A percentile compares a stretch with the other conserved stretches of the same genome.
Conservation (phyloP, 768 basidiomycete species). For the Rhizopogon vulgaris region DNA sequence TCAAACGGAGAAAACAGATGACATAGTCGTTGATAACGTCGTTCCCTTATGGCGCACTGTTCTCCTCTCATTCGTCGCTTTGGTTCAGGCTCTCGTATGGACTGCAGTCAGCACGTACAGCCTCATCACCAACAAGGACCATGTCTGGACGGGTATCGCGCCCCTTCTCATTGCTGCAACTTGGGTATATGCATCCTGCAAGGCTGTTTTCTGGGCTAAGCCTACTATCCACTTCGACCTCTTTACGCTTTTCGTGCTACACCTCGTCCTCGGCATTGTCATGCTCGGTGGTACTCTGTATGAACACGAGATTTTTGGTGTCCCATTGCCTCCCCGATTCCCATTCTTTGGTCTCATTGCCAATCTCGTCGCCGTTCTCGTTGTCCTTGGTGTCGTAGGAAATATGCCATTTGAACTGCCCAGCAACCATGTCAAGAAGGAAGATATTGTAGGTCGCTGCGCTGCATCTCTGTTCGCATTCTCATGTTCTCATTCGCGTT, state of each 20-base stretch:
- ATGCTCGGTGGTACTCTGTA: constrained; percentile 51
- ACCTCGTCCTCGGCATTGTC: constrained; percentile 40
- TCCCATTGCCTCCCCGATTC: constrained; percentile 33
- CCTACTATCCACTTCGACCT: constrained; percentile 61
- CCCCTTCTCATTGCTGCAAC: constrained; percentile 44
- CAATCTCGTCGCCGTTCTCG: constrained; percentile 40
- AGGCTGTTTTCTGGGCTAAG: constrained; percentile 46
- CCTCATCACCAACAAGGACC: constrained; percentile 32
- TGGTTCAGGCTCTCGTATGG: constrained; percentile 54
- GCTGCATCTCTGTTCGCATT: neutral
- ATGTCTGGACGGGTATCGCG: constrained; percentile 29
- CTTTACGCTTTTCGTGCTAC: constrained; percentile 48
- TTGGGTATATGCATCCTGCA: constrained; percentile 64
- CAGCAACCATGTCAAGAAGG: constrained; percentile 39
- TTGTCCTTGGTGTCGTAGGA: constrained; percentile 42
- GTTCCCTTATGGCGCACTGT: constrained; percentile 56
- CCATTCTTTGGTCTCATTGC: constrained; percentile 20
- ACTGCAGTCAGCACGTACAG: constrained; percentile 51
- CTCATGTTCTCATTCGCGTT: neutral
- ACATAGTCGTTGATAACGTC: neutral
- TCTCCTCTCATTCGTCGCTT: constrained; percentile 49
- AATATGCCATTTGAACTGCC: constrained; percentile 68
- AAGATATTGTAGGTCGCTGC: constrained; percentile 52
- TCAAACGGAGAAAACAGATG: neutral
- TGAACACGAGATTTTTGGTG: constrained; percentile 37